A percentile compares a stretch with the other conserved stretches of the same genome.
Conservation (phyloP, 1,139 yeast genomes). For the Nematodospora anomalae region DNA sequence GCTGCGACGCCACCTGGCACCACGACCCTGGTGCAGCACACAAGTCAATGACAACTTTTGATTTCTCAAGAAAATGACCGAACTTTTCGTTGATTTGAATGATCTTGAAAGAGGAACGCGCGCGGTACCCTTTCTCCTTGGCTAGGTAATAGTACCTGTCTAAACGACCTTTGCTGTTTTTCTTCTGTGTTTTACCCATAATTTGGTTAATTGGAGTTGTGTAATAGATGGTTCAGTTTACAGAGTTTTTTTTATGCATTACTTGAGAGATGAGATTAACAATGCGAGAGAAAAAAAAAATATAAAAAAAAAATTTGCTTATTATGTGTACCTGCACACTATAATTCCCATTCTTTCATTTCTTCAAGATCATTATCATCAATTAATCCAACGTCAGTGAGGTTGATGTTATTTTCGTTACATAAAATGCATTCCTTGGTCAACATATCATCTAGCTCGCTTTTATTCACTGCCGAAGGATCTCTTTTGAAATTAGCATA, state of each 20-base stretch:
- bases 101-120: slow-evolving; percentile 96
- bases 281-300: too few relatives aligned
- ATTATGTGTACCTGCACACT: too few relatives aligned
- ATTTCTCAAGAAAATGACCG: slow-evolving; percentile 91
- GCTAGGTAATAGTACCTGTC: slow-evolving; percentile 96
- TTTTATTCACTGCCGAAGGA: slow-evolving; percentile 26
- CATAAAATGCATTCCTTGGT: slow-evolving; percentile 76
- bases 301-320: too few relatives aligned
- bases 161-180: slow-evolving; percentile 97
- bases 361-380: slow-evolving; percentile 19
- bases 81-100: slow-evolving; percentile 94
- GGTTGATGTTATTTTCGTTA: slow-evolving; percentile 70
- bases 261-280: not conserved
- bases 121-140: slow-evolving; percentile 96
- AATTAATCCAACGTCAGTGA: slow-evolving; percentile 55
- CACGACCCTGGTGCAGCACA: slow-evolving; percentile 99
- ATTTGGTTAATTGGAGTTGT: too few relatives aligned
- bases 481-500: slow-evolving; percentile 55
- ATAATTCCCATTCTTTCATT: slow-evolving; percentile 11
- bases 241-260: too few relatives aligned
- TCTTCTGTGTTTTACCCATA: slow-evolving; percentile 95
- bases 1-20: slow-evolving; percentile 97
- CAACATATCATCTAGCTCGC: slow-evolving; percentile 60
- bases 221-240: too few relatives aligned
- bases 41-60: slow-evolving; percentile 95